Conservation (phyloP, 805 yeast species). For the Teunomyces kruisii region DNA sequence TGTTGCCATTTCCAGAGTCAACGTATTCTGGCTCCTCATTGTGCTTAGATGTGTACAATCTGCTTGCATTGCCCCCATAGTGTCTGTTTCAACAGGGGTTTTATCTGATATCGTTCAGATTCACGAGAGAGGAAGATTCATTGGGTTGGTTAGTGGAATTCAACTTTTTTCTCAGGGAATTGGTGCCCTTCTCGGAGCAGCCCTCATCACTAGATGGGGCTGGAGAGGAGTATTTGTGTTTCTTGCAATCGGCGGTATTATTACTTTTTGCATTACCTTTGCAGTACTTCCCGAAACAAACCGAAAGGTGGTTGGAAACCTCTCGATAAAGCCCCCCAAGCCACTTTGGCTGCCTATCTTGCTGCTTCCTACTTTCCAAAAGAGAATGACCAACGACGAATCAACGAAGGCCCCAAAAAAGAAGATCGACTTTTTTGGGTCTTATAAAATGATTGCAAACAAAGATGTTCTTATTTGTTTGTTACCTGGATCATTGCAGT, state of each 20-base stretch:
- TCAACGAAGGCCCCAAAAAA: constrained; percentile 7
- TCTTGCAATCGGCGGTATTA: constrained; percentile 61
- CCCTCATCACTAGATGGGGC: constrained; percentile 26
- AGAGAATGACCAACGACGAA: constrained; percentile 9
- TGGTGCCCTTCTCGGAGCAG: constrained; percentile 68
- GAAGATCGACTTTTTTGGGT: constrained; percentile 11
- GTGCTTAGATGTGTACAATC: constrained; percentile 74
- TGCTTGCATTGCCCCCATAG: constrained; percentile 74
- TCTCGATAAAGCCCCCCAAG: constrained; percentile 55
- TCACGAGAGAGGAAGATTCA: constrained; percentile 66
- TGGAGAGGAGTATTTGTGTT: constrained; percentile 85
- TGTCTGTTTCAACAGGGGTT: constrained; percentile 69
- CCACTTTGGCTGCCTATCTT: constrained; percentile 48
- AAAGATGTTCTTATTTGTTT: constrained; percentile 49
- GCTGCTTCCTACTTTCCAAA: constrained; percentile 11
- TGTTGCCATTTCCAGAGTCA: constrained; percentile 62
- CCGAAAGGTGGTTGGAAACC: constrained; percentile 72
- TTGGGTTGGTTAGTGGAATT: constrained; percentile 65
- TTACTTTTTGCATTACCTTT: constrained; percentile 24
- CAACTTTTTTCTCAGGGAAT: constrained; percentile 73
- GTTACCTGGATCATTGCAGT: constrained; percentile 60
- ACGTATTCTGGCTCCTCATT: constrained; percentile 58
- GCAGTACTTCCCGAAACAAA: constrained; percentile 69
- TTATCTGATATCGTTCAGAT: constrained; percentile 74
- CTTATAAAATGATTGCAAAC: constrained; percentile 44